These are phyloP conservation scores for Leccinum imitatum DNA, from an alignment of 768 basidiomycete genomes.

Conservation along the genomic window DNA sequence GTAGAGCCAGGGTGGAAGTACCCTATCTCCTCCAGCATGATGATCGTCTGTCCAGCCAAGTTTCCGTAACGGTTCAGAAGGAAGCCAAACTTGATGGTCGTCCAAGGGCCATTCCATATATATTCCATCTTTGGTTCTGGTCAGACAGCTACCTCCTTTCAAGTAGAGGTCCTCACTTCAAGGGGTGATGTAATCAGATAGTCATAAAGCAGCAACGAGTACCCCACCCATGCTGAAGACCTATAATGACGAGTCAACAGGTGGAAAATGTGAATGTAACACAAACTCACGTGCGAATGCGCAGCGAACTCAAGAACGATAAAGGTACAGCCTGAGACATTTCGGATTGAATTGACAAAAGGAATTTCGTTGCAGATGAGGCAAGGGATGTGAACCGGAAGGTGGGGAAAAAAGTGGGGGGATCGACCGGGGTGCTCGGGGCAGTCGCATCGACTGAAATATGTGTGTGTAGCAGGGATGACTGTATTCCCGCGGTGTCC, in stretches of 20 bases:
- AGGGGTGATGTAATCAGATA: conserved; percentile 12
- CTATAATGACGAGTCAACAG: not conserved
- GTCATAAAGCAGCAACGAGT: conserved; percentile 12
- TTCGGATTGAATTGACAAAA: not conserved
- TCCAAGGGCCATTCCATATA: conserved; percentile 20
- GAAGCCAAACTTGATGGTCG: conserved; percentile 14
- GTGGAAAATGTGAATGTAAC: not conserved
- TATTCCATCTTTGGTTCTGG: conserved; percentile 8
- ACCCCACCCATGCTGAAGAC: not conserved
- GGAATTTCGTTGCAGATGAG: not conserved
- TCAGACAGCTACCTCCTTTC: not conserved
- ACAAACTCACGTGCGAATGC: not conserved
- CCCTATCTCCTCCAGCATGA: conserved; percentile 8
- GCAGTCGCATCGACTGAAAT: too few species aligned
- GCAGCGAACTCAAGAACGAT: not conserved
- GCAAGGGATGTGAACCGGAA: not conserved
- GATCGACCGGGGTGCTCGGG: too few species aligned
- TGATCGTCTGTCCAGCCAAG: conserved; percentile 13
- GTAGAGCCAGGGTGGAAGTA: conserved; percentile 1
- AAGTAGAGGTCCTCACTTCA: conserved; percentile 6
- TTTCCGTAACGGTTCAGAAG: conserved; percentile 21
- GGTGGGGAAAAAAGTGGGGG: not conserved
- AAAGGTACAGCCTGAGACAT: not conserved
- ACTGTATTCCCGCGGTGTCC: too few species aligned
- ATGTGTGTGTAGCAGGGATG: too few species aligned